phyloP scores from a whole-genome alignment of 805 yeast species.

The Wickerhamiella kurtzmanii region DNA sequence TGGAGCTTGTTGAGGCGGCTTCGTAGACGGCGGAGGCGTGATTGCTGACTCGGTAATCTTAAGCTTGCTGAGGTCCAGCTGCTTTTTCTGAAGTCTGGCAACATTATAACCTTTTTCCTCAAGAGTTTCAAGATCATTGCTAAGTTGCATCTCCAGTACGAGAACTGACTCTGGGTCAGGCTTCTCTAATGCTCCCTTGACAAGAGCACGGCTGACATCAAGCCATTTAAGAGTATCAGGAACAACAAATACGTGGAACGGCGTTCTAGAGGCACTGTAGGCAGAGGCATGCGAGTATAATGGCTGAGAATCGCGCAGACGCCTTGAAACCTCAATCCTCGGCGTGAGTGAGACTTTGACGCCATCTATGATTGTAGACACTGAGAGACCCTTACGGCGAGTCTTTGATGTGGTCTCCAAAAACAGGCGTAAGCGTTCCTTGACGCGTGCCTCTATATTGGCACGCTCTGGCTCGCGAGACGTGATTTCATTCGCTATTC shows the following conservation, averaged over 20 bases:
- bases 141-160: conserved; percentile 27
- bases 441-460: conserved; percentile 17
- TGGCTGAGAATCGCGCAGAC: conserved; percentile 17
- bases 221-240: conserved; percentile 25
- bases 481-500: conserved; percentile 18
- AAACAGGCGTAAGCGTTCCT: conserved; percentile 25
- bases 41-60: conserved; percentile 6
- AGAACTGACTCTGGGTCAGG: conserved; percentile 29
- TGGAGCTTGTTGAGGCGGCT: background rate
- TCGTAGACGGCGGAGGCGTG: background rate
- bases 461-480: conserved; percentile 7
- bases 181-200: conserved; percentile 18
- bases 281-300: conserved; percentile 16
- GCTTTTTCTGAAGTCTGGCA: conserved; percentile 21
- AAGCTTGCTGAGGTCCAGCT: conserved; percentile 9
- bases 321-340: conserved; percentile 19
- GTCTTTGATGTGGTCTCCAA: conserved; percentile 20
- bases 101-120: conserved; percentile 30
- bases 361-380: conserved; percentile 5
- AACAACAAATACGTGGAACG: conserved; percentile 15
- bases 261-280: conserved; percentile 9
- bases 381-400: conserved; percentile 3
- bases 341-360: conserved; percentile 19
- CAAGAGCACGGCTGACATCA: conserved; percentile 25
- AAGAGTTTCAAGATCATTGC: conserved; percentile 20